Conservation (phyloP, 2,329 filamentous ascomycete genomes). For the Alternaria sp. region DNA sequence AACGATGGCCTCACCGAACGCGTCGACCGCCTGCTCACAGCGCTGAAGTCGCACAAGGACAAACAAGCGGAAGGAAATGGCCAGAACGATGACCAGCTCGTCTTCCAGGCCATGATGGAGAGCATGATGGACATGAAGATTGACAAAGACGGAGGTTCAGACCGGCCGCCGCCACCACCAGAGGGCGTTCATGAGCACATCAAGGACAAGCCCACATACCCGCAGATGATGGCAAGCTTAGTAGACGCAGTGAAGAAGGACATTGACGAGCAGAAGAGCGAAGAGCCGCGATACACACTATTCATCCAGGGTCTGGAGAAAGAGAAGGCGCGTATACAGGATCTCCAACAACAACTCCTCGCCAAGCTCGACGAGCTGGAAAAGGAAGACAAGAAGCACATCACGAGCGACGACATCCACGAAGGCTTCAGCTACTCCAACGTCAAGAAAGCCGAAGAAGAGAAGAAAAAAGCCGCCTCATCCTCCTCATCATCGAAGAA, state of each 20-base stretch:
- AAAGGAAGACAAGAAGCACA: conserved; percentile 84
- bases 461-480: conserved; percentile 27
- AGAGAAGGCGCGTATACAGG: conserved; percentile 79
- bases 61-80: conserved; percentile 37
- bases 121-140: conserved; percentile 63
- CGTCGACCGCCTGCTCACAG: conserved; percentile 77
- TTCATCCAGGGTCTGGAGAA: conserved; percentile 80
- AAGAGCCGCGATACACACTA: conserved; percentile 69
- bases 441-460: conserved; percentile 58
- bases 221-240: conserved; percentile 97
- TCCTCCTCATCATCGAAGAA: conserved; percentile 33
- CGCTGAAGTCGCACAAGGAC: conserved; percentile 75
- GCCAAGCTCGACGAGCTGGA: conserved; percentile 81
- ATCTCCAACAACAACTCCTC: conserved; percentile 76
- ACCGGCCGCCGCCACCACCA: conserved; percentile 75
- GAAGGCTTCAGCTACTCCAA: conserved; percentile 90
- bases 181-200: conserved; percentile 79
- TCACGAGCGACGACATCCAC: conserved; percentile 88
- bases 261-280: conserved; percentile 74
- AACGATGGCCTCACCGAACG: conserved; percentile 89
- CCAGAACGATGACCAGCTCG: conserved; percentile 71
- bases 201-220: conserved; percentile 81
- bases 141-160: conserved; percentile 54
- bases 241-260: conserved; percentile 91
- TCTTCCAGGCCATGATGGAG: conserved; percentile 90